Percentiles rank a stretch among this genome's conserved stretches.
phyloP scores from a whole-genome alignment of 176 grass and related monocot species.

The Puya raimondii region DNA sequence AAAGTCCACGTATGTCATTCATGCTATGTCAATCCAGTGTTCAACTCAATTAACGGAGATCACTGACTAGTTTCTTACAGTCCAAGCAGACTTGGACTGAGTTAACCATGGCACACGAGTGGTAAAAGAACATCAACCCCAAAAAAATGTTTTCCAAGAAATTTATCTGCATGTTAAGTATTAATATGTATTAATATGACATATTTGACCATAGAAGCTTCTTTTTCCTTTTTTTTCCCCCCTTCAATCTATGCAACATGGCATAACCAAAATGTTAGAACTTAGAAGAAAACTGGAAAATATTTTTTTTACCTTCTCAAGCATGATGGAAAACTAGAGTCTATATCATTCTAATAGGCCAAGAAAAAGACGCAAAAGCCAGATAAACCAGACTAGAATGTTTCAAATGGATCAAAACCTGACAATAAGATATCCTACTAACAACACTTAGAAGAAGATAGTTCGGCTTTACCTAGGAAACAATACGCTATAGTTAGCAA shows the following conservation, averaged over 20 bases:
- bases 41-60: neutral
- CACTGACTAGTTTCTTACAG: neutral
- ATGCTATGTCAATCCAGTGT: neutral
- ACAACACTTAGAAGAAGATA: neutral
- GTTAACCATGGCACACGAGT: neutral
- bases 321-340: neutral
- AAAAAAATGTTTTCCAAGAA: neutral
- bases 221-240: too few species aligned
- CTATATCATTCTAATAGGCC: neutral
- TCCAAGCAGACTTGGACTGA: neutral
- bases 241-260: too few species aligned
- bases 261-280: too few species aligned
- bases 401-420: neutral
- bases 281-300: too few species aligned
- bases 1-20: neutral
- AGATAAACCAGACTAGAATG: neutral
- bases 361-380: neutral
- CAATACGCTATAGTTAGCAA: neutral
- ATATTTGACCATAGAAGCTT: too few species aligned
- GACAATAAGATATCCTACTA: neutral
- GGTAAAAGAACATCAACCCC: neutral
- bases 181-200: too few species aligned
- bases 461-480: neutral
- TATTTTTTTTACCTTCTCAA: too few species aligned
- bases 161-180: neutral